A percentile compares a stretch with the other conserved stretches of the same genome.
phyloP scores from a whole-genome alignment of 805 yeast species.

The Candida easanensis region DNA sequence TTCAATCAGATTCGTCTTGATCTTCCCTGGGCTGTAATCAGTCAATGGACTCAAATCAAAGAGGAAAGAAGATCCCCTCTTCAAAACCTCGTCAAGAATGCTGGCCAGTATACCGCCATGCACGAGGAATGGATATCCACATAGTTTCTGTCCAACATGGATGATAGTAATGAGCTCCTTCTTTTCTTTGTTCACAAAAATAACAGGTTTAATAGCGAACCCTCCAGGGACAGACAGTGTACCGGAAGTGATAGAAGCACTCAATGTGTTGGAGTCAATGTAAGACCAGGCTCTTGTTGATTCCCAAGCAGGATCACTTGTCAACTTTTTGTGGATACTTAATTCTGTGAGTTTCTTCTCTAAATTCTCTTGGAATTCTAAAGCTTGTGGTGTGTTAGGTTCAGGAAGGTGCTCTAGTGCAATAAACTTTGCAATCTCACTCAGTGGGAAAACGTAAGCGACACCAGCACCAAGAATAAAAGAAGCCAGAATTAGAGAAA shows the following conservation, averaged over 20 bases:
- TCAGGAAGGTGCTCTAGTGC: conserved; percentile 24
- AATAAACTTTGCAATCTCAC: conserved; percentile 30
- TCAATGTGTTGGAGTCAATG: conserved; percentile 39
- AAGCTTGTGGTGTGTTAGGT: conserved; percentile 28
- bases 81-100: conserved; percentile 71
- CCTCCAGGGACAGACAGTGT: conserved; percentile 75
- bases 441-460: conserved; percentile 34
- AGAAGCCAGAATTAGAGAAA: conserved; percentile 23
- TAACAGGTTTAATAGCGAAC: conserved; percentile 67
- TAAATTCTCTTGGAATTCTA: conserved; percentile 32
- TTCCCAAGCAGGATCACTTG: conserved; percentile 34
- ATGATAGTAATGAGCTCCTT: conserved; percentile 63
- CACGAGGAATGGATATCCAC: conserved; percentile 84
- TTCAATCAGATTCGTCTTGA: conserved; percentile 47
- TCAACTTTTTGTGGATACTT: conserved; percentile 49
- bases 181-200: conserved; percentile 55
- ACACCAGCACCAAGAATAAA: conserved; percentile 33
- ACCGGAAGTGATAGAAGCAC: conserved; percentile 40
- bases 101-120: conserved; percentile 91
- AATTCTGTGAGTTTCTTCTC: conserved; percentile 47
- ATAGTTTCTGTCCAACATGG: conserved; percentile 72
- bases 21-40: conserved; percentile 38
- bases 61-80: conserved; percentile 45
- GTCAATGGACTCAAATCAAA: conserved; percentile 29
- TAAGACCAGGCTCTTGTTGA: conserved; percentile 42